Evolutionary conservation across 2,329 filamentous ascomycete genomes (phyloP).

Genomic region (Dothideomycetes sp.): DNA sequence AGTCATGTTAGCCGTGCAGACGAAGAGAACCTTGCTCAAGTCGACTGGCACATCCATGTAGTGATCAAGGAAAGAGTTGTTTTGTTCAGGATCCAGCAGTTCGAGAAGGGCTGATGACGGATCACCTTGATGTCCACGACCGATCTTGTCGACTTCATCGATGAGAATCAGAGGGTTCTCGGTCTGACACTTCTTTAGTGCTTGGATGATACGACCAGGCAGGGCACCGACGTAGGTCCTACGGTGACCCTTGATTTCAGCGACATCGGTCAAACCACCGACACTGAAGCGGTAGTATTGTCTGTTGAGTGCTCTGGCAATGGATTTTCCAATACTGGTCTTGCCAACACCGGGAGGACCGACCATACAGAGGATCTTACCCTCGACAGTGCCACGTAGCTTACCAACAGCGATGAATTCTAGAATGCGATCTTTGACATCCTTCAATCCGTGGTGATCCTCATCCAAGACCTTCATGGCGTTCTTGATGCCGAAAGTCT

Average conservation of each 20-base stretch:
- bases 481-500: conserved; percentile 93
- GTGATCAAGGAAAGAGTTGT: conserved; percentile 93
- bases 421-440: conserved; percentile 95
- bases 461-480: conserved; percentile 86
- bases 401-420: conserved; percentile 99
- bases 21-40: conserved; percentile 92
- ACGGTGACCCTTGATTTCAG: conserved; percentile 96
- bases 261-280: conserved; percentile 90
- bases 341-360: conserved; percentile 96
- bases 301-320: conserved; percentile 84
- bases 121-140: conserved; percentile 90
- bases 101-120: conserved; percentile 90
- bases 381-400: conserved; percentile 90
- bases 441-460: conserved; percentile 92
- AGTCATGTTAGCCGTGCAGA: conserved; percentile 98
- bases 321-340: conserved; percentile 97
- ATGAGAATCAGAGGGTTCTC: conserved; percentile 96
- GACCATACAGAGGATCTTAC: conserved; percentile 96
- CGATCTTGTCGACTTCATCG: conserved; percentile 97
- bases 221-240: conserved; percentile 93
- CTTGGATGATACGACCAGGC: conserved; percentile 94
- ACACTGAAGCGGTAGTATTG: conserved; percentile 99
- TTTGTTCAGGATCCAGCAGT: conserved; percentile 91
- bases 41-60: conserved; percentile 98
- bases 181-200: conserved; percentile 96